Evolutionary conservation across 148 eudicot species (phyloP).

Genomic region (Agrostemma githago): DNA sequence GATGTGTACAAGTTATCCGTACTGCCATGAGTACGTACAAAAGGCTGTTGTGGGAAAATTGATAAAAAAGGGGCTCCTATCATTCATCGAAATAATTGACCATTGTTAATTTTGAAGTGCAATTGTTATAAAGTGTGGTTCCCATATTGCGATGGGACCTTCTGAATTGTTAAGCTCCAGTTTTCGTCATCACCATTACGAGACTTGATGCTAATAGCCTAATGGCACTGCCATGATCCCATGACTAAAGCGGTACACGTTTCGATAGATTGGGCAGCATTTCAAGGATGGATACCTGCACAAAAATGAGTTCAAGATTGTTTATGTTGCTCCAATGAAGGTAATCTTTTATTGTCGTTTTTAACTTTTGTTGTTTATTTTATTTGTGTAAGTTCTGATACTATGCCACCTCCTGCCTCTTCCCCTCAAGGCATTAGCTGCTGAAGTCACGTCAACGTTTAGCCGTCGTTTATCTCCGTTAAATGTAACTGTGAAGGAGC

Average conservation of each 20-base stretch:
- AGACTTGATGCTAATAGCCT: neutral
- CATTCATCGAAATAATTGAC: neutral
- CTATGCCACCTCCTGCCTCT: conserved; percentile 12
- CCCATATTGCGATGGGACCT: neutral
- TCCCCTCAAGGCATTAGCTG: conserved; percentile 74
- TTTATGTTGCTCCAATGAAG: conserved; percentile 99
- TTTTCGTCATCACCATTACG: neutral
- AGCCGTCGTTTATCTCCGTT: conserved; percentile 82
- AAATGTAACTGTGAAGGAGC: conserved; percentile 87
- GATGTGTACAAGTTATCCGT: neutral
- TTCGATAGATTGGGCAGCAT: conserved; percentile 78
- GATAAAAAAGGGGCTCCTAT: neutral
- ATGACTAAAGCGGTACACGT: conserved; percentile 7
- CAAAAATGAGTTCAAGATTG: conserved; percentile 94
- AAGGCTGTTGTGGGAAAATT: neutral
- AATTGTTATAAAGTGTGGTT: neutral
- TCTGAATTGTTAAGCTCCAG: neutral
- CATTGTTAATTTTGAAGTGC: conserved; percentile 4
- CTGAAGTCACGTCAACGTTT: conserved; percentile 91
- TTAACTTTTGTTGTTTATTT: neutral
- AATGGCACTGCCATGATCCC: neutral
- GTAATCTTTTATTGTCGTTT: conserved; percentile 27
- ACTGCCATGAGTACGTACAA: neutral
- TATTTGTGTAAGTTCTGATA: neutral
- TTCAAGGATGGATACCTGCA: conserved; percentile 95